These are phyloP conservation scores for Panus rudis DNA, from an alignment of 768 basidiomycete genomes.

Conservation along the genomic window DNA sequence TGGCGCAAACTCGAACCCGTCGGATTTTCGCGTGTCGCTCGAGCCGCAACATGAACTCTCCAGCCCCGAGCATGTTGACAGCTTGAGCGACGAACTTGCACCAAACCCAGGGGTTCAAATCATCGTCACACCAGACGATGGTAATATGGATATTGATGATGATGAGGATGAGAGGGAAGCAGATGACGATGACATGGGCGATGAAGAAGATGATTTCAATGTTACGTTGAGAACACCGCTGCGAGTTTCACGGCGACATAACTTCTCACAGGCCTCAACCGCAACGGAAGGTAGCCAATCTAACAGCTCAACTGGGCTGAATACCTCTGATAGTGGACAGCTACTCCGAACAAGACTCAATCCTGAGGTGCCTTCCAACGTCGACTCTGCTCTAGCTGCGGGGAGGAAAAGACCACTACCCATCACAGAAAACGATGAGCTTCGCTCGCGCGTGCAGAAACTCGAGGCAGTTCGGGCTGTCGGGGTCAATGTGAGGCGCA, in stretches of 20 bases:
- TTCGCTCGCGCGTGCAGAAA: background rate
- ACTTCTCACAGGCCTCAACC: conserved; percentile 13
- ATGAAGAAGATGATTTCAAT: conserved; percentile 60
- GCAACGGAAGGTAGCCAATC: conserved; percentile 15
- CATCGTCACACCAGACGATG: conserved; percentile 11
- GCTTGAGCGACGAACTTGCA: conserved; percentile 51
- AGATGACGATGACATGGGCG: conserved; percentile 29
- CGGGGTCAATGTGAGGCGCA: no score
- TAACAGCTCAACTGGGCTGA: conserved; percentile 20
- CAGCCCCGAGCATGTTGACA: conserved; percentile 51
- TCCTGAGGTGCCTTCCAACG: conserved; percentile 15
- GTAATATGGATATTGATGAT: conserved; percentile 20
- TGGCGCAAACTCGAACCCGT: no score
- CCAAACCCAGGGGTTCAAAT: conserved; percentile 34
- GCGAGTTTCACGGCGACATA: conserved; percentile 18
- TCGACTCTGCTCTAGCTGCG: conserved; percentile 16
- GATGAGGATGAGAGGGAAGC: conserved; percentile 26
- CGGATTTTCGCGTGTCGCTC: conserved; percentile 72
- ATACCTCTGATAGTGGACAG: conserved; percentile 24
- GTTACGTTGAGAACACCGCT: conserved; percentile 61
- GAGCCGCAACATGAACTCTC: conserved; percentile 52
- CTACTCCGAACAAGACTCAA: conserved; percentile 23
- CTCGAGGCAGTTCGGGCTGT: background rate
- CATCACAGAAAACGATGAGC: background rate
- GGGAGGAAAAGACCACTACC: conserved; percentile 22